Evolutionary conservation across 371 early-diverging fungal genomes (phyloP).

Genomic region (Mucor racemosus): DNA sequence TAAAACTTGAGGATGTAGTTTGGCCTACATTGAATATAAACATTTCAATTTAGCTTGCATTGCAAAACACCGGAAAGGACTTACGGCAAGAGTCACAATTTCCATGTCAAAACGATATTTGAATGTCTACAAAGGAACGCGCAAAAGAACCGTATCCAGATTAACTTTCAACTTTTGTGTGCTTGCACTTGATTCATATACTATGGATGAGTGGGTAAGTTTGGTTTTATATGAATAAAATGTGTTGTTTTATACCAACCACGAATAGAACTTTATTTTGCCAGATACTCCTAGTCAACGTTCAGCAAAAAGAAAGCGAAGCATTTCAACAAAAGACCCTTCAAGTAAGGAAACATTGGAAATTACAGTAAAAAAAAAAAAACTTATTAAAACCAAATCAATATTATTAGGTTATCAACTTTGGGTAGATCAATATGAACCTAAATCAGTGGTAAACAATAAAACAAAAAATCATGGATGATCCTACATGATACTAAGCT

Average conservation of each 20-base stretch:
- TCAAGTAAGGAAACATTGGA: not conserved
- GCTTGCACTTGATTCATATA: not conserved
- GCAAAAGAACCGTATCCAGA: not conserved
- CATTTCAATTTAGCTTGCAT: not conserved
- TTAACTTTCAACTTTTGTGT: not conserved
- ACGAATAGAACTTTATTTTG: not conserved
- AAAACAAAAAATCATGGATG: too few relatives aligned
- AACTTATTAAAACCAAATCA: not conserved
- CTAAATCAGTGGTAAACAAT: constrained; percentile 26
- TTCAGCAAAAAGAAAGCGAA: not conserved
- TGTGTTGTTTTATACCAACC: not conserved
- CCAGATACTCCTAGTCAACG: constrained; percentile 5
- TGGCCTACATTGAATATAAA: too few relatives aligned
- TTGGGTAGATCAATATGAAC: constrained; percentile 38
- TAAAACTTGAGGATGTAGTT: too few relatives aligned
- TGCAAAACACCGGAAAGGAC: not conserved
- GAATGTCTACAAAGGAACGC: not conserved
- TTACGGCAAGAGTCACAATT: not conserved
- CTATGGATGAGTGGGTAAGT: constrained; percentile 1
- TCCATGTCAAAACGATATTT: not conserved
- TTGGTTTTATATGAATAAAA: not conserved
- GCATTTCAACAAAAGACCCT: not conserved
- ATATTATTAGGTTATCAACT: constrained; percentile 10
- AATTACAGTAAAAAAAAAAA: not conserved
- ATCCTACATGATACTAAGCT: too few relatives aligned